phyloP scores from a whole-genome alignment of 2,329 filamentous ascomycete genomes.

The Arthroderma sp. region DNA sequence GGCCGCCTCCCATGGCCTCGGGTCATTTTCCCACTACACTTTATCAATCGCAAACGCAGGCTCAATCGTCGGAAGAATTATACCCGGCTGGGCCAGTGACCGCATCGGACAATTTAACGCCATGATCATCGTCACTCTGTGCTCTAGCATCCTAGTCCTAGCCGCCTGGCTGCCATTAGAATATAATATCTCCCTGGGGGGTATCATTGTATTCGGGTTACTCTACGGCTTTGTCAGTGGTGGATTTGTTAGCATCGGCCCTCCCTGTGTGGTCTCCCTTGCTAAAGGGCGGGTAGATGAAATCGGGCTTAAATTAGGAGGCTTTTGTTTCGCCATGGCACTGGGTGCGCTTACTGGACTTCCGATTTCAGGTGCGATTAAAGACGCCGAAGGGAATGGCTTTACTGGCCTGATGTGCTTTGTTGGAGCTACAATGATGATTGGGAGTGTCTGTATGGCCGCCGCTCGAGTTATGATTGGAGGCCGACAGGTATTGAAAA shows the following conservation, averaged over 20 bases:
- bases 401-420: conserved; percentile 1
- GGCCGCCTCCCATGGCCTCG: conserved; percentile 1
- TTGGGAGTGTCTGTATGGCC: neutral
- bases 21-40: conserved; percentile 4
- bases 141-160: conserved; percentile 4
- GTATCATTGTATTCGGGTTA: conserved; percentile 4
- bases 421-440: neutral
- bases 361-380: neutral
- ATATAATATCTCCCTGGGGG: neutral
- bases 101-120: conserved; percentile 6
- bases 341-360: neutral
- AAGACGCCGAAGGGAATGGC: neutral
- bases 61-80: neutral
- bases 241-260: conserved; percentile 4
- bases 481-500: neutral
- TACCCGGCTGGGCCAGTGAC: conserved; percentile 3
- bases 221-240: conserved; percentile 6
- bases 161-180: conserved; percentile 7
- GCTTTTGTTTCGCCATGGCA: conserved; percentile 1
- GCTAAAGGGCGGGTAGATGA: conserved; percentile 5
- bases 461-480: neutral
- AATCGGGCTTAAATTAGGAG: neutral
- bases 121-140: conserved; percentile 2
- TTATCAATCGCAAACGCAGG: neutral
- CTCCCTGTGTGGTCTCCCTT: conserved; percentile 6